Conservation (phyloP, 768 basidiomycete genomes). For the Kockovaella imperatae region DNA sequence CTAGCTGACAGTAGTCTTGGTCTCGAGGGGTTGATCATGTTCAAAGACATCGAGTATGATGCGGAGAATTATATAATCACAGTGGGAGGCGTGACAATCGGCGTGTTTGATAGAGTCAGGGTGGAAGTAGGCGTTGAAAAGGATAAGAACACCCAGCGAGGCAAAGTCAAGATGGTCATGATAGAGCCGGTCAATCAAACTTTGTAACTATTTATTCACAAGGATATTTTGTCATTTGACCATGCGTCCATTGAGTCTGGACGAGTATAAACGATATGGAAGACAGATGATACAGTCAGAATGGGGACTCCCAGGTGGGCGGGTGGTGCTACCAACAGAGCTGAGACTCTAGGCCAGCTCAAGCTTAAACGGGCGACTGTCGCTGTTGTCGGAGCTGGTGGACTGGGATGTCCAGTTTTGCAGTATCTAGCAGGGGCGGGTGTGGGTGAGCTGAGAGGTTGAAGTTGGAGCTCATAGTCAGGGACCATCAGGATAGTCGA, state of each 20-base stretch:
- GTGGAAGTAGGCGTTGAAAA: constrained; percentile 91
- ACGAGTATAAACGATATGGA: constrained; percentile 86
- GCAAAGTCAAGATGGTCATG: constrained; percentile 57
- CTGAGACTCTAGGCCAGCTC: constrained; percentile 59
- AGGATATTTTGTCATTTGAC: too few relatives aligned
- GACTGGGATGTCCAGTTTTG: constrained; percentile 88
- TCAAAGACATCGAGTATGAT: constrained; percentile 78
- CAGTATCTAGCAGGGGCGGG: constrained; percentile 91
- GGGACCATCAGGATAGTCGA: constrained; percentile 81
- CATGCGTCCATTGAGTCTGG: constrained; percentile 33
- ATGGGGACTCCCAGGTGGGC: constrained; percentile 71
- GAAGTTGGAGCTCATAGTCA: constrained; percentile 36
- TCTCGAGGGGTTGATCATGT: constrained; percentile 86
- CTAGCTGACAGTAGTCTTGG: constrained; percentile 58
- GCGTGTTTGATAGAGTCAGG: constrained; percentile 86
- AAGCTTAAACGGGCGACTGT: constrained; percentile 68
- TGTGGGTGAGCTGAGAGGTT: constrained; percentile 58
- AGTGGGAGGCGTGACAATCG: constrained; percentile 62
- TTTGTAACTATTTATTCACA: too few relatives aligned
- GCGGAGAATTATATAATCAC: constrained; percentile 80
- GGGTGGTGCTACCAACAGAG: not conserved
- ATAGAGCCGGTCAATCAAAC: constrained; percentile 34
- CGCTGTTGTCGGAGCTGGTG: constrained; percentile 87
- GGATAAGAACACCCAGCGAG: constrained; percentile 86
- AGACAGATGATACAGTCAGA: constrained; percentile 91